A percentile compares a stretch with the other conserved stretches of the same genome.
These are phyloP conservation scores for Kokia cookei DNA, from an alignment of 441 rosid species.

Conservation along the genomic window DNA sequence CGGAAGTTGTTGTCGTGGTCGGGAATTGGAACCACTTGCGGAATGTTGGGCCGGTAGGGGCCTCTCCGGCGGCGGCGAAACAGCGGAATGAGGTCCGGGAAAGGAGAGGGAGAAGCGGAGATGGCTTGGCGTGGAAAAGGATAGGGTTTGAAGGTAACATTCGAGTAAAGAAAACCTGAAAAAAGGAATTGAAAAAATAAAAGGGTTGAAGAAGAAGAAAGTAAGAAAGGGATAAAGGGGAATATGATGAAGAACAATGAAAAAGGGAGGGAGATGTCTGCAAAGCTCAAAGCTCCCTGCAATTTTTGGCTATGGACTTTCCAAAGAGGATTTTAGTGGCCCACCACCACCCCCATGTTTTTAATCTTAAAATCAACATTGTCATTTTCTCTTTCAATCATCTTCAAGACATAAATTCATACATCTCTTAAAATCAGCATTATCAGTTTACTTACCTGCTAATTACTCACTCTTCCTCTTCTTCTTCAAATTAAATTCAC, in stretches of 20 bases:
- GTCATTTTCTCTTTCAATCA: background rate
- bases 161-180: background rate
- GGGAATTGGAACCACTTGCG: constrained; percentile 38
- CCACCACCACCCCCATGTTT: background rate
- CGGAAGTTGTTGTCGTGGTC: constrained; percentile 19
- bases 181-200: background rate
- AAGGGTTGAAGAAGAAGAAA: background rate
- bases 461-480: no score
- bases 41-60: constrained; percentile 28
- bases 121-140: background rate
- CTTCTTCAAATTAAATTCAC: background rate
- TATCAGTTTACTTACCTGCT: background rate
- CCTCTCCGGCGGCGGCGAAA: constrained; percentile 31
- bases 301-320: background rate
- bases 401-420: no score
- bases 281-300: background rate
- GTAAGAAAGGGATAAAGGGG: no score
- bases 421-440: background rate
- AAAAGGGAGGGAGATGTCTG: background rate
- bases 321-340: background rate
- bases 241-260: background rate
- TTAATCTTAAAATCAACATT: background rate
- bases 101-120: background rate
- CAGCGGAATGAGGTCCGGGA: constrained; percentile 2
- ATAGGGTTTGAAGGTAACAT: constrained; percentile 7